Percentiles rank a stretch among this genome's conserved stretches.
Conservation (phyloP, 2,329 filamentous ascomycete genomes). For the Nemania sp. region DNA sequence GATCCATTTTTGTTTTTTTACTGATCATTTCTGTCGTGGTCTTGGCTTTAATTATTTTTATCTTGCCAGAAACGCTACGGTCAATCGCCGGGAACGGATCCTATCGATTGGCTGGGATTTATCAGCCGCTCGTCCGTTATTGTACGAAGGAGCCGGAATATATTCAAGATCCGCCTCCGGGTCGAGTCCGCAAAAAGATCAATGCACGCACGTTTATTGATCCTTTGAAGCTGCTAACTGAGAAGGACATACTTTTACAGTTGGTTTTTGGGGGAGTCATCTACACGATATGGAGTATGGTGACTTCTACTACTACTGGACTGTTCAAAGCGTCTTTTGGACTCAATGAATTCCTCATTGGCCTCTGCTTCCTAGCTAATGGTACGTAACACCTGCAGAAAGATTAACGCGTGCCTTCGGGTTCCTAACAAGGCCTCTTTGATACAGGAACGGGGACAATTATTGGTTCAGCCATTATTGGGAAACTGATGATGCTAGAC, state of each 20-base stretch:
- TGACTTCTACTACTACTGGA: conserved; percentile 24
- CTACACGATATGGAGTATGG: conserved; percentile 27
- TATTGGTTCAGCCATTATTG: conserved; percentile 21
- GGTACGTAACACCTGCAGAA: not conserved
- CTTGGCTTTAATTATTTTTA: conserved; percentile 2
- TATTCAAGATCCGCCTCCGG: conserved; percentile 8
- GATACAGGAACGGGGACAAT: conserved; percentile 13
- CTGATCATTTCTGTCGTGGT: conserved; percentile 4
- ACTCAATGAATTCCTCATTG: conserved; percentile 17
- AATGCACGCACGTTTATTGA: conserved; percentile 7
- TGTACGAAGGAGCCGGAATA: conserved; percentile 19
- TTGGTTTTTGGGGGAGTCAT: conserved; percentile 19
- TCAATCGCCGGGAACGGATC: conserved; percentile 19
- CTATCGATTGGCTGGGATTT: conserved; percentile 11
- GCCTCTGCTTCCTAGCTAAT: conserved; percentile 19
- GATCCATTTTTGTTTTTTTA: conserved; percentile 21
- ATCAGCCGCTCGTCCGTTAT: conserved; percentile 17
- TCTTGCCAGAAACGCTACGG: conserved; percentile 25
- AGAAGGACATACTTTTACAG: conserved; percentile 24
- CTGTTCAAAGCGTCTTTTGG: conserved; percentile 12
- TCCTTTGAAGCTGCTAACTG: conserved; percentile 10
- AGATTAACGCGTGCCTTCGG: not conserved
- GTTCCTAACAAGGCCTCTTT: conserved; percentile 3
- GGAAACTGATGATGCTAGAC: conserved; percentile 22
- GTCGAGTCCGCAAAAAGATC: not conserved